Evolutionary conservation across 352 stramenopile genomes (phyloP).

Genomic region (Phytophthora sp.): DNA sequence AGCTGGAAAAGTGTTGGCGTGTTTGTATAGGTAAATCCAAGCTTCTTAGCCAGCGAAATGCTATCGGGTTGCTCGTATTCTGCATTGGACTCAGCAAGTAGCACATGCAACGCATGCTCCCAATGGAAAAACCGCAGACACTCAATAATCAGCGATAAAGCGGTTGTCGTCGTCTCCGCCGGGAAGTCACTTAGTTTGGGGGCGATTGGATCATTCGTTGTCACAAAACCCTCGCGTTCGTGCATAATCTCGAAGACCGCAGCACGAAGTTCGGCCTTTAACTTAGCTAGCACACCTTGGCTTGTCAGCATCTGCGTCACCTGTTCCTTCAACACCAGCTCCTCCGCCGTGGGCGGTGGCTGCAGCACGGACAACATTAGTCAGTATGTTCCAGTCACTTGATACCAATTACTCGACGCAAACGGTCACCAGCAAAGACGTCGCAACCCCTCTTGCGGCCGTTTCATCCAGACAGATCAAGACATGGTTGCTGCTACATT

Average conservation of each 20-base stretch:
- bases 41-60: constrained; percentile 24
- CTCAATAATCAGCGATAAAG: constrained; percentile 61
- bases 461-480: constrained; percentile 19
- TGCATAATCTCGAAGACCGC: constrained; percentile 85
- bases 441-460: constrained; percentile 2
- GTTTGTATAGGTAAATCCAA: constrained; percentile 18
- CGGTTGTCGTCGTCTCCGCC: constrained; percentile 34
- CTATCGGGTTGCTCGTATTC: constrained; percentile 17
- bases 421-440: constrained; percentile 22
- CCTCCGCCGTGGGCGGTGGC: constrained; percentile 46
- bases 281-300: constrained; percentile 72
- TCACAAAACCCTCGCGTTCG: constrained; percentile 37
- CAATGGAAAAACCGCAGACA: constrained; percentile 67
- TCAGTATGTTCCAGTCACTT: background rate
- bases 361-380: constrained; percentile 37
- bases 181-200: constrained; percentile 41
- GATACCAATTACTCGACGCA: constrained; percentile 19
- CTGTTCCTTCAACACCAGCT: constrained; percentile 70
- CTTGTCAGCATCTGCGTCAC: constrained; percentile 59
- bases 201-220: constrained; percentile 12
- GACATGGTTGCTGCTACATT: constrained; percentile 17
- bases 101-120: constrained; percentile 58
- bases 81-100: constrained; percentile 51
- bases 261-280: constrained; percentile 81
- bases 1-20: constrained; percentile 42